A percentile compares a stretch with the other conserved stretches of the same genome.
Evolutionary conservation across 345 rosid species (phyloP).

Genomic region (Corymbia maculata): DNA sequence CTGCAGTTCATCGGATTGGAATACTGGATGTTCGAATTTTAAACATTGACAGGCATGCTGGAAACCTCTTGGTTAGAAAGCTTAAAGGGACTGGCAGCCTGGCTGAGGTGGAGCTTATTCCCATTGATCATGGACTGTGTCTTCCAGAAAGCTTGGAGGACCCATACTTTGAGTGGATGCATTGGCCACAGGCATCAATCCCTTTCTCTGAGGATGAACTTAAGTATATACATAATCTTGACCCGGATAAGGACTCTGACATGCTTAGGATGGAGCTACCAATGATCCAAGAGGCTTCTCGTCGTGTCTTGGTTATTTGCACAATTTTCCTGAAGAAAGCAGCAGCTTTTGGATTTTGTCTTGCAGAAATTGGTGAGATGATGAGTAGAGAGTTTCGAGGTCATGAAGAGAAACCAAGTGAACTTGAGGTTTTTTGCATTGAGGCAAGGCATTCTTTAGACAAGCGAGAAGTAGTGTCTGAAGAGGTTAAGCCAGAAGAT

Average conservation of each 20-base stretch:
- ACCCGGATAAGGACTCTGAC: slow-evolving; percentile 26
- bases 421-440: slow-evolving; percentile 27
- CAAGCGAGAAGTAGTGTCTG: not conserved
- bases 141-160: slow-evolving; percentile 38
- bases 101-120: slow-evolving; percentile 23
- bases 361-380: slow-evolving; percentile 37
- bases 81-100: slow-evolving; percentile 18
- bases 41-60: slow-evolving; percentile 34
- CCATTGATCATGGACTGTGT: slow-evolving; percentile 40
- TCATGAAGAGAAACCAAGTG: slow-evolving; percentile 28
- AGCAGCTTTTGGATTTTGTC: slow-evolving; percentile 19
- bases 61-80: slow-evolving; percentile 32
- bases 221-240: slow-evolving; percentile 18
- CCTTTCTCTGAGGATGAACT: slow-evolving; percentile 38
- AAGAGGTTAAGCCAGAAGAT: slow-evolving; percentile 4
- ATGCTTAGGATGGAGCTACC: slow-evolving; percentile 36
- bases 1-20: slow-evolving; percentile 30
- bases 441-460: slow-evolving; percentile 17
- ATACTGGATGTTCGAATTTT: slow-evolving; percentile 27
- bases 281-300: slow-evolving; percentile 30
- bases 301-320: slow-evolving; percentile 25
- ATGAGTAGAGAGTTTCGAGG: slow-evolving; percentile 37
- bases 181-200: slow-evolving; percentile 42
- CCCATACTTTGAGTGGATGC: slow-evolving; percentile 39
- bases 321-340: slow-evolving; percentile 30